Conservation (phyloP, 164 flowering plant genomes). For the Vitis amurensis region DNA sequence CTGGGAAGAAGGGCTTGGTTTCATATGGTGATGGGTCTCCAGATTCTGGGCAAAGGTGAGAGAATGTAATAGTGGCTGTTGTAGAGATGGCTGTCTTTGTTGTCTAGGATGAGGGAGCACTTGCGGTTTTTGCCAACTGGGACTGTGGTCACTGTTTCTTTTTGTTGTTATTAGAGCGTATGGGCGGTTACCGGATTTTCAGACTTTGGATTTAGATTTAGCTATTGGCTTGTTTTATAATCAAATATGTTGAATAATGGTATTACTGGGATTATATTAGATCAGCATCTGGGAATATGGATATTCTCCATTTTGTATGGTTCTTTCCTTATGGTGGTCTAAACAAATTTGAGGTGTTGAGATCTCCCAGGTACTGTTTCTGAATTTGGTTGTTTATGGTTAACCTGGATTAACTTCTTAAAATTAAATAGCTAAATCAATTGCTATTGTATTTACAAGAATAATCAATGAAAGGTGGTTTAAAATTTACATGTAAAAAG, state of each 20-base stretch:
- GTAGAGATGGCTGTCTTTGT: not conserved
- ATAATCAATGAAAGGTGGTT: too few species aligned
- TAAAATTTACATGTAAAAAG: too few species aligned
- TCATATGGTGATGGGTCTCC: conserved; percentile 86
- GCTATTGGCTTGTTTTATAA: not conserved
- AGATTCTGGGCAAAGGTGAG: conserved; percentile 46
- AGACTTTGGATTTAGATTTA: not conserved
- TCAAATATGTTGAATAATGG: not conserved
- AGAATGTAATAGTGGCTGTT: not conserved
- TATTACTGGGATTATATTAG: not conserved
- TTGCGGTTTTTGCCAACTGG: not conserved
- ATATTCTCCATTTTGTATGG: too few species aligned
- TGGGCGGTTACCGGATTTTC: not conserved
- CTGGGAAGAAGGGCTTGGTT: conserved; percentile 64
- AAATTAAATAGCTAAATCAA: too few species aligned
- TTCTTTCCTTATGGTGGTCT: too few species aligned
- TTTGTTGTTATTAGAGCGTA: not conserved
- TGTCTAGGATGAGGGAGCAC: not conserved
- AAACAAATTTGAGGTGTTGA: too few species aligned
- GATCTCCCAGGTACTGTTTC: too few species aligned
- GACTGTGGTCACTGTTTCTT: not conserved
- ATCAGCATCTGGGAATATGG: too few species aligned
- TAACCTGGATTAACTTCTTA: too few species aligned
- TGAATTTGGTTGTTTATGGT: too few species aligned
- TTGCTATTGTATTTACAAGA: too few species aligned